These are phyloP conservation scores for Teunomyces kruisii DNA, from an alignment of 805 yeast species.

Conservation along the genomic window DNA sequence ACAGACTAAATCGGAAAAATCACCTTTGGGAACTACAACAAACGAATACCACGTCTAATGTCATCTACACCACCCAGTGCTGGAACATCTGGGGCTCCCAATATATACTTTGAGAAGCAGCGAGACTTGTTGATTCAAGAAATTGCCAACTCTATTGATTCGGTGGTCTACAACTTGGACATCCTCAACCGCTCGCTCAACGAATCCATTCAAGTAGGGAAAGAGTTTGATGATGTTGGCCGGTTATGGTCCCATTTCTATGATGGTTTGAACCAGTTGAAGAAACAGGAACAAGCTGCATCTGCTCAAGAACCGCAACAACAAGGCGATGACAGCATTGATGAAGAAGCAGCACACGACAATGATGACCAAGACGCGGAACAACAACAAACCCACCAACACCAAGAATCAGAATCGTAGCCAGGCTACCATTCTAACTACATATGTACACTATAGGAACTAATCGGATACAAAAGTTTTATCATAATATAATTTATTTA, in stretches of 20 bases:
- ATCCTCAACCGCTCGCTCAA: slow-evolving; percentile 66
- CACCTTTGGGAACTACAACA: too few species aligned
- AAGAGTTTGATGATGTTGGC: slow-evolving; percentile 71
- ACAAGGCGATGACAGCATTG: not conserved
- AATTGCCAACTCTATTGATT: slow-evolving; percentile 57
- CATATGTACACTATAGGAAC: not conserved
- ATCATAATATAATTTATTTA: not conserved
- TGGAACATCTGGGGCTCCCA: slow-evolving; percentile 1
- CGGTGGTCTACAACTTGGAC: slow-evolving; percentile 62
- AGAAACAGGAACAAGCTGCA: not conserved
- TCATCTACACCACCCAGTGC: slow-evolving; percentile 2
- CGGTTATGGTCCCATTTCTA: slow-evolving; percentile 70
- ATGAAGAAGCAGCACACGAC: not conserved
- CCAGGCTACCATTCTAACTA: not conserved
- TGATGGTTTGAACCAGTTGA: slow-evolving; percentile 29
- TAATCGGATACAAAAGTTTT: not conserved
- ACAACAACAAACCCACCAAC: not conserved
- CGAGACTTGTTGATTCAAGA: slow-evolving; percentile 59
- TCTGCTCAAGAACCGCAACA: not conserved
- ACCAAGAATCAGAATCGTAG: not conserved
- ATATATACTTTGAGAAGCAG: slow-evolving; percentile 50
- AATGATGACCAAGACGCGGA: not conserved
- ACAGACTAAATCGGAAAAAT: too few species aligned
- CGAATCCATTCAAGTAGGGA: slow-evolving; percentile 68
- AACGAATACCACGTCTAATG: not conserved